Evolutionary conservation across 164 flowering plant genomes (phyloP).

Genomic region (Vitis vinifera): ASM3070453v1 NC_081816.1:5223001-5223500

Average conservation of each 20-base stretch:
- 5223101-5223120: neutral
- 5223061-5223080: neutral
- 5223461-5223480: constrained; percentile 49
- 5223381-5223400: neutral
- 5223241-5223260: constrained; percentile 85
- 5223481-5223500: constrained; percentile 42
- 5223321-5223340: neutral
- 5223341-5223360: neutral
- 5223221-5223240: constrained; percentile 86
- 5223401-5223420: constrained; percentile 55
- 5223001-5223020: neutral
- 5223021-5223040: neutral
- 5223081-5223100: neutral
- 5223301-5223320: constrained; percentile 55
- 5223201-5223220: constrained; percentile 79
- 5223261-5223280: constrained; percentile 91
- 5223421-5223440: constrained; percentile 78
- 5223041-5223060: neutral
- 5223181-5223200: constrained; percentile 81
- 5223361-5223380: constrained; percentile 1
- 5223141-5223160: constrained; percentile 1
- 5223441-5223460: constrained; percentile 65
- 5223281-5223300: constrained; percentile 95
- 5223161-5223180: constrained; percentile 28
- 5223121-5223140: neutral